Conservation (phyloP, 257 asterid genomes). For the Przewalskia tangutica region DNA sequence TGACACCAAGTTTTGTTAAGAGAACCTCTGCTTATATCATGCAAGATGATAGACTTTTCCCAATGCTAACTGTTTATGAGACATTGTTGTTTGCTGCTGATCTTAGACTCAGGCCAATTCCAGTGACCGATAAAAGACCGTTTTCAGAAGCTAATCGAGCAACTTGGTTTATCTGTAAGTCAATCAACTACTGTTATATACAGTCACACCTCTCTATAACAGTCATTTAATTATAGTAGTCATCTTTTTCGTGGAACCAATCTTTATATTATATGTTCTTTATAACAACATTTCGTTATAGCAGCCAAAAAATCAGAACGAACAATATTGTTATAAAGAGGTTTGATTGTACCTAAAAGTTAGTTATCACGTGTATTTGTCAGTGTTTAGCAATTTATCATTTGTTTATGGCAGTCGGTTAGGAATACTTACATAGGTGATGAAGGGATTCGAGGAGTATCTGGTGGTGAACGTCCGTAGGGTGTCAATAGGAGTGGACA, state of each 20-base stretch:
- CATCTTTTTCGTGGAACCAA: no score
- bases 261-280: no score
- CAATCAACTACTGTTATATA: no score
- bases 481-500: slow-evolving; percentile 75
- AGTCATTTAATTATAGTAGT: no score
- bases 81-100: slow-evolving; percentile 80
- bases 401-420: slow-evolving; percentile 29
- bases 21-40: slow-evolving; percentile 30
- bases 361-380: no score
- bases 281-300: no score
- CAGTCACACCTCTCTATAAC: background rate
- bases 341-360: no score
- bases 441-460: slow-evolving; percentile 77
- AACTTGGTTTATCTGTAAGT: slow-evolving; percentile 59
- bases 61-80: slow-evolving; percentile 70
- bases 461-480: slow-evolving; percentile 82
- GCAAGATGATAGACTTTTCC: slow-evolving; percentile 53
- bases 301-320: no score
- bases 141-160: slow-evolving; percentile 50
- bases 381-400: no score
- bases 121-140: slow-evolving; percentile 39
- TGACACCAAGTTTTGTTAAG: slow-evolving; percentile 21
- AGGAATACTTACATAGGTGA: slow-evolving; percentile 75
- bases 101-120: slow-evolving; percentile 41
- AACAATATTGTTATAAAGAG: no score